Evolutionary conservation across 176 grass and related monocot species (phyloP).

Genomic region (Rhynchospora pubera): DNA sequence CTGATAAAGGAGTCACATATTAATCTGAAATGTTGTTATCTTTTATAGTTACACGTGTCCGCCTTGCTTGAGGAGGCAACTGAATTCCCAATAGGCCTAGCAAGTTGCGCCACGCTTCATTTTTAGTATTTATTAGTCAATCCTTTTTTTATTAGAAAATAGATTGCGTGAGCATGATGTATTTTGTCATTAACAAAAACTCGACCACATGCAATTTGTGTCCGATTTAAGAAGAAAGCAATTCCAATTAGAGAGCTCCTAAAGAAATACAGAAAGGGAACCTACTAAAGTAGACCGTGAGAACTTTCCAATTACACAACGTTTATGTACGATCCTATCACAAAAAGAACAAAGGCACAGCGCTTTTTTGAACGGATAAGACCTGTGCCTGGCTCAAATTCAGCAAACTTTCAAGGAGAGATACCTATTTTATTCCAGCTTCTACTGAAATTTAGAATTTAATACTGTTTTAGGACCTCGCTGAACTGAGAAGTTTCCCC

Average conservation of each 20-base stretch:
- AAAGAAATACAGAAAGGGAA: neutral
- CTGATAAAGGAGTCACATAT: neutral
- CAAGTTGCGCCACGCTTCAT: neutral
- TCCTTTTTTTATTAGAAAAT: neutral
- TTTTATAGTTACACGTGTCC: neutral
- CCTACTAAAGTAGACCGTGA: neutral
- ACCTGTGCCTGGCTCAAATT: neutral
- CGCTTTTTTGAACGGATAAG: neutral
- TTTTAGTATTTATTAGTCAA: constrained; percentile 5
- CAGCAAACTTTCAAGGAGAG: neutral
- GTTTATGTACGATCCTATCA: neutral
- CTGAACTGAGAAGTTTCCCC: constrained; percentile 10
- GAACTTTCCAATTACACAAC: neutral
- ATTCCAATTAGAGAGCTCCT: neutral
- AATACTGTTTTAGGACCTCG: neutral
- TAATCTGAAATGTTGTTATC: neutral
- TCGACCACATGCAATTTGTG: constrained; percentile 1
- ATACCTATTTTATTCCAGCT: neutral
- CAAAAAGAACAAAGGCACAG: neutral
- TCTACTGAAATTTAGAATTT: neutral
- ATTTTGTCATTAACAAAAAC: neutral
- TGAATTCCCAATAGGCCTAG: neutral
- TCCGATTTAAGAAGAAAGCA: neutral
- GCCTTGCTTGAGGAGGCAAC: neutral
- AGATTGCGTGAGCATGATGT: neutral